Percentiles rank a stretch among this genome's conserved stretches.
Conservation (phyloP, 164 flowering plant species). For the Dillenia turbinata region DNA sequence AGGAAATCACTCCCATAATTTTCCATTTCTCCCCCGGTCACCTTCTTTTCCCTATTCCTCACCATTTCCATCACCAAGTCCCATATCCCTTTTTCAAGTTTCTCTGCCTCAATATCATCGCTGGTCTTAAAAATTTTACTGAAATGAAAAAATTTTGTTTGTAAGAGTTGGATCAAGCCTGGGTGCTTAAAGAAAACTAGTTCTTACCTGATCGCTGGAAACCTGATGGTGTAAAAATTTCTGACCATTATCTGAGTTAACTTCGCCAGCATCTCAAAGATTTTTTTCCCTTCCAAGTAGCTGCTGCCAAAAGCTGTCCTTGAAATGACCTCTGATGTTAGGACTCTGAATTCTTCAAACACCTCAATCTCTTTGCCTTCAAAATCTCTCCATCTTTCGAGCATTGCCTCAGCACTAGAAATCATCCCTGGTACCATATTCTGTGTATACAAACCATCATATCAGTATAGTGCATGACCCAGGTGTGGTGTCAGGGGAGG, state of each 20-base stretch:
- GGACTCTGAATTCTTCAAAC: neutral
- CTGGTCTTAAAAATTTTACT: slow-evolving; percentile 3
- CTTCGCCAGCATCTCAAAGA: slow-evolving; percentile 2
- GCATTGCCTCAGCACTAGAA: slow-evolving; percentile 8
- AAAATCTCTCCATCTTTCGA: neutral
- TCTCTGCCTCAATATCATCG: slow-evolving; percentile 15
- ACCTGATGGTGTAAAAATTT: neutral
- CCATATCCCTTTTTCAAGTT: slow-evolving; percentile 5
- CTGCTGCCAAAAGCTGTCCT: too few species aligned
- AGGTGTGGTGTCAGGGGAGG: too few species aligned
- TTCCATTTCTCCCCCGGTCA: neutral
- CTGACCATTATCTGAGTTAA: neutral
- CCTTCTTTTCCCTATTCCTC: slow-evolving; percentile 11
- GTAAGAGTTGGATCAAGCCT: neutral
- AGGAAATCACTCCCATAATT: slow-evolving; percentile 17
- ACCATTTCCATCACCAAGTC: slow-evolving; percentile 2
- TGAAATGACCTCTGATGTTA: slow-evolving; percentile 4
- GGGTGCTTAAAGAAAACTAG: neutral
- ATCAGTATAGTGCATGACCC: too few species aligned
- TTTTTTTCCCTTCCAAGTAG: neutral
- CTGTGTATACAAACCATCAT: neutral
- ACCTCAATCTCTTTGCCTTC: slow-evolving; percentile 9
- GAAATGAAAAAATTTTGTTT: neutral
- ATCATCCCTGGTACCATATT: slow-evolving; percentile 4
- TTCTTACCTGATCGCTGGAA: neutral